Conservation (phyloP, 176 grass and related monocot genomes). For the Lolium perenne region DNA sequence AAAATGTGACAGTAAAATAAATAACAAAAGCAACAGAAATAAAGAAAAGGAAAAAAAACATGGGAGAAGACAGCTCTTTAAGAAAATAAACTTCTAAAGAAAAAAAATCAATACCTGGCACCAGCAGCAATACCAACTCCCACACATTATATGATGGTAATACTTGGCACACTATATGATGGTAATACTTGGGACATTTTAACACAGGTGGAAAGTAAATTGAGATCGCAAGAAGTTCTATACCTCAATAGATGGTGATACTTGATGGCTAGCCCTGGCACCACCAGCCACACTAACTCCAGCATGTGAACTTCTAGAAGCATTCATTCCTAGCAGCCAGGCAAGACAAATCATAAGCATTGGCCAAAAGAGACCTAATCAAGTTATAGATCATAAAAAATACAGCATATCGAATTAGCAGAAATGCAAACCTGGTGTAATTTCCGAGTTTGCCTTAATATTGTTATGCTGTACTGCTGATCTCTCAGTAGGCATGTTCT, state of each 20-base stretch:
- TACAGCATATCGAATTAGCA: slow-evolving; percentile 14
- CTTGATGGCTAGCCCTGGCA: slow-evolving; percentile 55
- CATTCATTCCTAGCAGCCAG: slow-evolving; percentile 48
- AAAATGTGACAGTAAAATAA: neutral
- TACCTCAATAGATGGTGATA: slow-evolving; percentile 66
- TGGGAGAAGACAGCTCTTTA: neutral
- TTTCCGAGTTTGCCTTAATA: slow-evolving; percentile 48
- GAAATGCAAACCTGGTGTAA: slow-evolving; percentile 47
- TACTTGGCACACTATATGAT: neutral
- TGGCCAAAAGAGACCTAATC: slow-evolving; percentile 25
- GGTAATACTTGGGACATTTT: neutral
- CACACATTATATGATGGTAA: neutral
- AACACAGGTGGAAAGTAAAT: slow-evolving; percentile 16
- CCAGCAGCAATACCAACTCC: neutral
- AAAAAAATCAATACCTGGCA: neutral
- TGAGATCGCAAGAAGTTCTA: neutral
- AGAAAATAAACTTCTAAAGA: neutral
- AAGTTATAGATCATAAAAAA: neutral
- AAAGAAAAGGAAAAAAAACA: neutral
- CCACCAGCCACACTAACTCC: slow-evolving; percentile 49
- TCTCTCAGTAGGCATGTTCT: slow-evolving; percentile 49
- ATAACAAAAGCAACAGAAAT: neutral
- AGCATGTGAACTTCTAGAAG: slow-evolving; percentile 50
- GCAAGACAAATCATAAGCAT: slow-evolving; percentile 40
- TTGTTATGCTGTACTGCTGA: slow-evolving; percentile 51